Evolutionary conservation across 202 grass and related monocot genomes (phyloP), one percentile per base, ranked within the genome.

Genomic region (Setaria viridis): DNA sequence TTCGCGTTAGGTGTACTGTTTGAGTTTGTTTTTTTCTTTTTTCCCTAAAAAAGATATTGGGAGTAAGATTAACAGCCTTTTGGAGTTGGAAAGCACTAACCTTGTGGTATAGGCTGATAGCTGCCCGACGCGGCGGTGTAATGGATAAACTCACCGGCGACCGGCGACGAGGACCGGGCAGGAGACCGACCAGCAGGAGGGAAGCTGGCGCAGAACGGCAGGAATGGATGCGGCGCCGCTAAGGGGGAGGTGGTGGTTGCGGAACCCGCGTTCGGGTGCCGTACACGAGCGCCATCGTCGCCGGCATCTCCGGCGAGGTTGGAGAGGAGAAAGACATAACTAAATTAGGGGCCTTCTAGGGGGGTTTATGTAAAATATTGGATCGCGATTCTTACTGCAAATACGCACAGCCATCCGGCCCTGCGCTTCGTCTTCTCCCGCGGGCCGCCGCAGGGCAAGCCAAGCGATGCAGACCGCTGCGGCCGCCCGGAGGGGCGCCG

Each of bases 391-490:
- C 8, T 60, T 60, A 29, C n/a, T 60, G 57, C 9, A 60, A 60
- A 60, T 29, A 3, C 1, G 34, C 34, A 35, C 34, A 25, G 25
- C 25, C 25, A 25, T 1, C 34, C 34, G 1, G 59, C 59, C 59
- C 10, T 62, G 3, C 20, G 59, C 3, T 6, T 62, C 21, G 21
- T 62, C 59, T 60, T 59, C 58, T 62, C n/a, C 58, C 21, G 25
- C 58, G 25, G 57, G n/a, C 59, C 25, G 21, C 59, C 59, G 25
- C 25, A 13, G 59, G n/a, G 10, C 21, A 62, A 29, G 59, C 25
- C 59, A 71, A 11, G 30, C 20, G 65, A 90, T 90, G 88, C 83
- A 66, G 16, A 56, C 72, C 6, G 82, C 77, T 4, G 63, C 63
- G 11, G 78, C 72, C 19, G 56, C 57, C 7, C 78, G 83, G 56